A percentile compares a stretch with the other conserved stretches of the same genome.
phyloP scores from a whole-genome alignment of 257 asterid genomes.

The Nicotiana tomentosiformis region DNA sequence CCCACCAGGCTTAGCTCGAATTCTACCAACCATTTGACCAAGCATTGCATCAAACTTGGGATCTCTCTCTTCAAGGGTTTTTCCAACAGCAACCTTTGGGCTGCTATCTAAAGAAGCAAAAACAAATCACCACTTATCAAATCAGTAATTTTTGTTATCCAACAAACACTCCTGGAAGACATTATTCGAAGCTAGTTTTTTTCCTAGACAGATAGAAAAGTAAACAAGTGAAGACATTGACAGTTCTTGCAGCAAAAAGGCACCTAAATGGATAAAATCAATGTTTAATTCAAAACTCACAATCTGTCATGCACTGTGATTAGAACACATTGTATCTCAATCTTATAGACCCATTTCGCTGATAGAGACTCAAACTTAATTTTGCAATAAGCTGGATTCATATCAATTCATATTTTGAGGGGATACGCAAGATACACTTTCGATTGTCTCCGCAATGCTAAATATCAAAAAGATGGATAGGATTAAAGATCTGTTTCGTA shows the following conservation, averaged over 20 bases:
- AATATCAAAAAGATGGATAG: background rate
- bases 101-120: constrained; percentile 28
- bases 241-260: background rate
- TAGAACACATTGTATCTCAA: background rate
- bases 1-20: constrained; percentile 85
- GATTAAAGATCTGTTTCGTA: background rate
- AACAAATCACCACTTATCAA: background rate
- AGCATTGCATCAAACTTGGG: constrained; percentile 77
- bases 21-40: constrained; percentile 79
- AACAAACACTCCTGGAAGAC: background rate
- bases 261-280: background rate
- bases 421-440: background rate
- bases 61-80: constrained; percentile 69
- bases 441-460: background rate
- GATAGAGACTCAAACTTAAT: background rate
- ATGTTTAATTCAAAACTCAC: background rate
- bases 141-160: background rate
- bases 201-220: background rate
- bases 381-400: background rate
- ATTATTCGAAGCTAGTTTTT: background rate
- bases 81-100: constrained; percentile 33
- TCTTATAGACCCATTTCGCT: background rate
- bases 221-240: background rate
- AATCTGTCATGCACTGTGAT: background rate
- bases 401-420: background rate